Base-by-base conservation (phyloP, 768 basidiomycete species). In the Tephrocybe sp. region DNA sequence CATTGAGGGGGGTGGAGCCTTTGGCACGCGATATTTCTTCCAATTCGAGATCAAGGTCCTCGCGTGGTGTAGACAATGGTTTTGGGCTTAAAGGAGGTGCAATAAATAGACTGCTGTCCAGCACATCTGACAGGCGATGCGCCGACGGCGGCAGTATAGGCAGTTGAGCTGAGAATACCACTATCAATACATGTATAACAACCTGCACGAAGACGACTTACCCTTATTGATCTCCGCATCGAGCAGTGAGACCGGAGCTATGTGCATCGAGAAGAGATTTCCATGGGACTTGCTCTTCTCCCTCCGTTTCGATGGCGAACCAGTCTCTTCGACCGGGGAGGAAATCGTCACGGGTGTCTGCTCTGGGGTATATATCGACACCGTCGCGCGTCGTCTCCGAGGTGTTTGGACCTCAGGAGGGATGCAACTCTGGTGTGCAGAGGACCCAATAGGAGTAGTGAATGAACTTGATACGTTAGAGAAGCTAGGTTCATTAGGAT, bases 61-160 rank as follows among this genome's bases (percentile, higher is more conserved):
- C 65, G 10, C 69, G 70, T 27, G 70, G 45, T 42, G 23, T 45
- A 21, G 38, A 50, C 7, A 39, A 33, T 1, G 47, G 45, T 7
- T 70, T 71, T 24, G 70, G 50, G 42, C 50, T 69, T 25, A 73
- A 45, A 2, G 78, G 73, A 4, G 80, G 71, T 5, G 80, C 78
- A 42, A 89, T 77, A 61, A 91, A 88, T 29, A 88, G 60, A 53
- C 73, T 83, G 50, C 79, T 77, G 61, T 91, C 86, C 15, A 91
- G 63, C 25, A 90, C 74, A 22, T 84, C 69, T 4, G 85, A 86
- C 21, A 91, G 71, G 4, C 81, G 77, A 22, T 74, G 76, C 3
- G 80, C 71, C n/a, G 74, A 67, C 10, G 74, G 45, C 9, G 74
- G 45, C n/a, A 73, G 66, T 12, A 72, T 42, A 18, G 72, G 68